Conservation (phyloP, 176 grass and related monocot genomes). For the Triticum urartu region DNA sequence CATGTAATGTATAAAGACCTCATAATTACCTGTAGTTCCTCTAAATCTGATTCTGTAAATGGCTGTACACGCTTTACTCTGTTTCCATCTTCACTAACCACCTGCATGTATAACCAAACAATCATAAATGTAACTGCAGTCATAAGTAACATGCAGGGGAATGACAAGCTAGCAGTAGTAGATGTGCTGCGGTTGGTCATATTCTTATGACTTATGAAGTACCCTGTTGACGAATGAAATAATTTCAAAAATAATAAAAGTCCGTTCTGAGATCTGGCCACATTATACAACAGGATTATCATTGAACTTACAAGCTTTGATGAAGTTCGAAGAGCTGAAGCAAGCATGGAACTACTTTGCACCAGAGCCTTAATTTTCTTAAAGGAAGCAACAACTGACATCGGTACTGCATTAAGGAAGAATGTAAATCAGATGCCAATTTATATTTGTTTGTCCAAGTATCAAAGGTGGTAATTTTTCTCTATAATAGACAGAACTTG, state of each 20-base stretch:
- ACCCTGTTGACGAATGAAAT: background rate
- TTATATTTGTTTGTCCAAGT: conserved; percentile 5
- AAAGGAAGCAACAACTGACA: conserved; percentile 82
- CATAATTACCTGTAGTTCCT: conserved; percentile 76
- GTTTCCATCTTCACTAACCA: conserved; percentile 94
- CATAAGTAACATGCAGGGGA: conserved; percentile 11
- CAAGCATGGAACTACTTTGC: conserved; percentile 76
- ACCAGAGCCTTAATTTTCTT: conserved; percentile 99
- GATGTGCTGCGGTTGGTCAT: conserved; percentile 5
- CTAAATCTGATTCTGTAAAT: conserved; percentile 91
- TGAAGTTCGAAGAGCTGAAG: conserved; percentile 84
- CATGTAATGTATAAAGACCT: conserved; percentile 6
- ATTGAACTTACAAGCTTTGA: conserved; percentile 81
- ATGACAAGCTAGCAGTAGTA: conserved; percentile 4
- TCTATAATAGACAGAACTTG: conserved; percentile 19
- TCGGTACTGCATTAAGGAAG: conserved; percentile 73
- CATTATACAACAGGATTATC: background rate
- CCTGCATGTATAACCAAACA: conserved; percentile 42
- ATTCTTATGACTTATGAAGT: conserved; percentile 20
- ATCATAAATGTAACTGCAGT: conserved; percentile 9
- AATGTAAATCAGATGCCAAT: conserved; percentile 16
- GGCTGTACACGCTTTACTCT: conserved; percentile 71
- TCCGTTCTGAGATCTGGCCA: background rate
- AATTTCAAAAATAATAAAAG: background rate
- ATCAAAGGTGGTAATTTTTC: background rate